A percentile compares a stretch with the other conserved stretches of the same genome.
Evolutionary conservation across 176 grass and related monocot species (phyloP).

Genomic region (Phoenix dactylifera): DNA sequence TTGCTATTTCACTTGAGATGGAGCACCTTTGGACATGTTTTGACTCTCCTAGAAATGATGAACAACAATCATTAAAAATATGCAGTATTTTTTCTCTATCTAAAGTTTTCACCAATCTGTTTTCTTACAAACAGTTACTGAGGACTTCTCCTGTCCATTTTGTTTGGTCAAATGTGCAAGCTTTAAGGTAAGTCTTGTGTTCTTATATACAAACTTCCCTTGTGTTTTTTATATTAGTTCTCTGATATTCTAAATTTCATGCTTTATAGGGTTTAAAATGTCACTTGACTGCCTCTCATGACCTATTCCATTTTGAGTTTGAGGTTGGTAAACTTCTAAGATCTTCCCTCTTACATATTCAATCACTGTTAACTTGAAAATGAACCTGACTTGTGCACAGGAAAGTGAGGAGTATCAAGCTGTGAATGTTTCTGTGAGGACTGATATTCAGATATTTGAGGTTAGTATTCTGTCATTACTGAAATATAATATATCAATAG

Average conservation of each 20-base stretch:
- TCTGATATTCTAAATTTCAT: constrained; percentile 15
- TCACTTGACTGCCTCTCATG: constrained; percentile 80
- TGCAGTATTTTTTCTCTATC: too few relatives aligned
- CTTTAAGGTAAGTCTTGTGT: constrained; percentile 62
- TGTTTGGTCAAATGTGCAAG: constrained; percentile 82
- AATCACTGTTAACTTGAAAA: constrained; percentile 11
- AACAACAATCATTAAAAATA: too few relatives aligned
- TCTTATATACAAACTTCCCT: not conserved
- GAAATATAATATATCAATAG: too few relatives aligned
- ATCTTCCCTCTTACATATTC: constrained; percentile 25
- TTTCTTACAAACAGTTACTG: constrained; percentile 62
- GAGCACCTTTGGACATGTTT: too few relatives aligned
- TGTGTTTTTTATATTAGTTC: constrained; percentile 14
- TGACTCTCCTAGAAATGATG: too few relatives aligned
- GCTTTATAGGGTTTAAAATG: constrained; percentile 54
- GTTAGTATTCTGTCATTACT: constrained; percentile 2
- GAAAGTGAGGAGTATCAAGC: constrained; percentile 78
- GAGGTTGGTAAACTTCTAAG: constrained; percentile 76
- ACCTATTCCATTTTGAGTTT: constrained; percentile 89
- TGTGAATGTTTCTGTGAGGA: constrained; percentile 81
- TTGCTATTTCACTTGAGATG: too few relatives aligned
- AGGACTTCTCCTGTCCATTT: constrained; percentile 96
- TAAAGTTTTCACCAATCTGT: constrained; percentile 17
- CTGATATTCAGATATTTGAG: constrained; percentile 65
- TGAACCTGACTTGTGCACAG: constrained; percentile 28